Percentiles rank a stretch among this genome's conserved stretches.
Evolutionary conservation across 441 rosid species (phyloP).

Genomic region (Populus hybrid): DNA sequence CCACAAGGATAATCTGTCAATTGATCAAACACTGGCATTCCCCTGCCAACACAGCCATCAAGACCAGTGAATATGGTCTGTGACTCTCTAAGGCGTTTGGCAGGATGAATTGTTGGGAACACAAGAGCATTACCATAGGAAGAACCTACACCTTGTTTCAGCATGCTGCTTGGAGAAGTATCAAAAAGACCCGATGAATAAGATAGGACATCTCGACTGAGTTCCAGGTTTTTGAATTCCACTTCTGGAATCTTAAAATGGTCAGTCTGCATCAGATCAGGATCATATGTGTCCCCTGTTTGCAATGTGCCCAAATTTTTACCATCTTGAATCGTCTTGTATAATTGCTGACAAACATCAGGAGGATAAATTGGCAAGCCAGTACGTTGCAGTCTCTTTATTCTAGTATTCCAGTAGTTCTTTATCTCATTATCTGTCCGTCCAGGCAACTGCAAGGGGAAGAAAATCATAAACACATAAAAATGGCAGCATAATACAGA

Average conservation of each 20-base stretch:
- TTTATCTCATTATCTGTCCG: constrained; percentile 99
- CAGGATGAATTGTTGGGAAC: constrained; percentile 46
- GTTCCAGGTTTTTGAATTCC: constrained; percentile 62
- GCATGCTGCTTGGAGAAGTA: constrained; percentile 49
- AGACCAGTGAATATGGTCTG: constrained; percentile 42
- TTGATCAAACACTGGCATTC: constrained; percentile 45
- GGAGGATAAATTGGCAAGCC: constrained; percentile 98
- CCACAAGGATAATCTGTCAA: constrained; percentile 36
- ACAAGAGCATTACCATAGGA: constrained; percentile 52
- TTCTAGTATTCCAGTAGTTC: constrained; percentile 98
- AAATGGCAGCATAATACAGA: constrained; percentile 2
- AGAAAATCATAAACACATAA: constrained; percentile 1
- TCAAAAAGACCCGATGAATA: constrained; percentile 58
- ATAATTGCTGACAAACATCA: constrained; percentile 57
- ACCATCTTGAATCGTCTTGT: constrained; percentile 53
- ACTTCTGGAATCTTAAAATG: constrained; percentile 64
- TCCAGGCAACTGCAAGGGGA: constrained; percentile 70
- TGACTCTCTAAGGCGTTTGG: constrained; percentile 65
- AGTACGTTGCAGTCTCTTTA: constrained; percentile 90
- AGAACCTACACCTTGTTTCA: constrained; percentile 59
- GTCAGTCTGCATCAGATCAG: constrained; percentile 49
- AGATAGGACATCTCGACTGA: constrained; percentile 46
- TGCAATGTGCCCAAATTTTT: constrained; percentile 29
- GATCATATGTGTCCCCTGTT: constrained; percentile 46
- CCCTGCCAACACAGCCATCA: constrained; percentile 41